Base-by-base conservation (phyloP, 2,329 filamentous ascomycete genomes). In the Monosporascus sp. region DNA sequence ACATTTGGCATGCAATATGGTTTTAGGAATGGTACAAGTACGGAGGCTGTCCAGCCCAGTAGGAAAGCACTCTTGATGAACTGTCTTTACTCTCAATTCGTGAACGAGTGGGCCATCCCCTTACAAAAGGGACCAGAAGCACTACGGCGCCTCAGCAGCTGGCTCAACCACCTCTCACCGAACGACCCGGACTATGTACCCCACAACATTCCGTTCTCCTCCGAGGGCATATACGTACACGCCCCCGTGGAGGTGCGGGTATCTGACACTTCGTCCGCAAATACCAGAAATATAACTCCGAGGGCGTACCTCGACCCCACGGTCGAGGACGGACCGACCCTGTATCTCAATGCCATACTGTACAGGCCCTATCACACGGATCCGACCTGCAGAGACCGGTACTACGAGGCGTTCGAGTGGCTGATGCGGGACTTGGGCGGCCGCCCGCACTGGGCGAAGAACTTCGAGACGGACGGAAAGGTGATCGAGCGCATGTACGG, bases 1-100 rank as follows among this genome's bases (percentile, higher is more conserved):
- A 88, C 97, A 52, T 97, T 97, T 64, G 91, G 92, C 62, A 91
- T 97, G 88, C 92, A 97, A 71, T 97, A 97, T 69, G 93, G 93
- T 50, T 97, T 97, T 78, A 77, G 77, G 36, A 82, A 90, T 56
- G 85, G 84, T 49, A 80, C 79, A 3, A 79, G 80, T 50, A 87
- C 84, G 41, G 78, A 80, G n/a, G 93, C 88, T 6, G 83, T 97
- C 19, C 88, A 97, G 71, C 85, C 87, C 22, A 88, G 88, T 58
- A 84, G 88, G 55, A 77, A 87, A 59, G 93, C 91, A 14, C 81
- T 97, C 46, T 79, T 97, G 50, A 93, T 99, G 89, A 94, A 99
- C 75, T 99, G 94, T 66, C 82, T 97, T 6, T 99, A 97, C 76
- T 93, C 89, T n/a, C 94, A 99, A 68, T 96, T 91, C 64, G 94